Base-by-base conservation (phyloP, 2,329 filamentous ascomycete genomes). In the Fusarium cicatricum region DNA sequence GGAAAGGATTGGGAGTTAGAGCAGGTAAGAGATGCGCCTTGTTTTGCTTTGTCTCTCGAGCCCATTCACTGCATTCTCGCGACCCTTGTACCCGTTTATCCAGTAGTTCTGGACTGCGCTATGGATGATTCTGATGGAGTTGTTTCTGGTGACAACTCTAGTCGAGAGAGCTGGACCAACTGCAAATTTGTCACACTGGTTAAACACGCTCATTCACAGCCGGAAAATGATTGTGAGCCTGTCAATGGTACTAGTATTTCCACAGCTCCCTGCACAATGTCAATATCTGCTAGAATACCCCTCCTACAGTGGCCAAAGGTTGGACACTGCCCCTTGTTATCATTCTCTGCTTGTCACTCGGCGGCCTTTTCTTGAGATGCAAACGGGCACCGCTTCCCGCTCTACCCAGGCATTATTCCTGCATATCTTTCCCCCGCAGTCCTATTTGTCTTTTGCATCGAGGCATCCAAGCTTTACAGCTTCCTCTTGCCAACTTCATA, bases 1-100 rank as follows among this genome's bases (percentile, higher is more conserved):
- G 85, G 87, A 57, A 85, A 91, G 57, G 91, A 96, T 69, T 91
- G 88, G 73, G 91, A 96, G 58, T 82, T 95, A 47, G 91, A 96
- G 72, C 89, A 88, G 81, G 91, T 92, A 72, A 82, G 85, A 53
- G 32, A 15, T 34, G 37, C 41, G 12, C 19, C 38, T 44, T 52
- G 45, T 29, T 48, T 58, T 58, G 21, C 23, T 39, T 21, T 48
- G 12, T n/a, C 28, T 39, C 5, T 34, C 16, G 5, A 31, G 15
- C 12, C 16, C 28, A 21, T 49, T 28, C 19, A 31, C 52, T 33
- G 12, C n/a, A 44, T 15, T 26, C 17, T 37, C 33, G 6, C 29
- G 19, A 14, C 43, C 37, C 26, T 34, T 32, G 28, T 31, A 45
- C 32, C 36, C 31, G 34, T 47, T 17, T 23, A 16, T 40, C 52